phyloP scores from a whole-genome alignment of 768 basidiomycete species.

The Boletus sp. region DNA sequence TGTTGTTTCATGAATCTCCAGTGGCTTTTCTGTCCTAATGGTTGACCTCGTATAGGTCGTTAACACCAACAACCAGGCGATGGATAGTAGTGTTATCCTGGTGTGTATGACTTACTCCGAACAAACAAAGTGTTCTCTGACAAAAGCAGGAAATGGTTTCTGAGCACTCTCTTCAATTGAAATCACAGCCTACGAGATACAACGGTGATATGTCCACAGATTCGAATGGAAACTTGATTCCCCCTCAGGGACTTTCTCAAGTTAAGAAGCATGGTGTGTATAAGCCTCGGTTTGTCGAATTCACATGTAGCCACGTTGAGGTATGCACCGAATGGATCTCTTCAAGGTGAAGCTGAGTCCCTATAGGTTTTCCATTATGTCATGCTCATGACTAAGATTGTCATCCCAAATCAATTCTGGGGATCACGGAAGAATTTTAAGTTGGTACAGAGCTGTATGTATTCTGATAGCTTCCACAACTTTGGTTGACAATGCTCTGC shows the following conservation, averaged over 20 bases:
- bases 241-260: constrained; percentile 46
- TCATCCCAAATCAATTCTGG: constrained; percentile 80
- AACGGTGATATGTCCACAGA: constrained; percentile 49
- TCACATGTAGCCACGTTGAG: constrained; percentile 62
- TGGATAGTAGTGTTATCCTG: constrained; percentile 66
- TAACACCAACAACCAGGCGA: constrained; percentile 35
- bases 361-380: constrained; percentile 71
- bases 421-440: constrained; percentile 67
- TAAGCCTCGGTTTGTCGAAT: constrained; percentile 82
- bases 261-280: constrained; percentile 41
- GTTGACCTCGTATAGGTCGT: constrained; percentile 35
- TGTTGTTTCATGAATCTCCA: neutral
- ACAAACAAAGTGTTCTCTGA: constrained; percentile 1
- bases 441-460: constrained; percentile 55
- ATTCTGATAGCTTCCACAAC: neutral
- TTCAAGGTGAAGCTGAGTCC: neutral
- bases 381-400: constrained; percentile 55
- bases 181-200: constrained; percentile 47
- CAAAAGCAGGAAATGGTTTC: constrained; percentile 68
- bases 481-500: neutral
- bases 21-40: neutral
- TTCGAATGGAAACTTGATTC: constrained; percentile 47
- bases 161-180: constrained; percentile 55
- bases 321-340: constrained; percentile 35
- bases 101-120: constrained; percentile 34